A percentile compares a stretch with the other conserved stretches of the same genome.
These are phyloP conservation scores for Veloboletus limbatus DNA, from an alignment of 1,284 basidiomycete species.

Conservation along the genomic window DNA sequence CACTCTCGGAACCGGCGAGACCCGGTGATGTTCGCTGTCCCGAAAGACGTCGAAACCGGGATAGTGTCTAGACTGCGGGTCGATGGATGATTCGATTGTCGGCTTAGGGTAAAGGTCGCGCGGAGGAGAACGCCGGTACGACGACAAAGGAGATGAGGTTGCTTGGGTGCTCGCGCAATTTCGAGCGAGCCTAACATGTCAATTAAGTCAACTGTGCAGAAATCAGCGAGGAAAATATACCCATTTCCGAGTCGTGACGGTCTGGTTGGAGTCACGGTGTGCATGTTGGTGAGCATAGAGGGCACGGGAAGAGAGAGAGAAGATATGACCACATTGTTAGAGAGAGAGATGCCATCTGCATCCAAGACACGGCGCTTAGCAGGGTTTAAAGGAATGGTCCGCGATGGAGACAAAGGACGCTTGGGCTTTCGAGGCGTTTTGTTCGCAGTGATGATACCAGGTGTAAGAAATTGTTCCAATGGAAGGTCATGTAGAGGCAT, in stretches of 20 bases:
- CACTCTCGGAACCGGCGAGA: constrained; percentile 1
- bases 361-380: constrained; percentile 67
- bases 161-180: constrained; percentile 10
- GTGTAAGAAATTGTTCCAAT: constrained; percentile 49
- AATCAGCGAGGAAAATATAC: constrained; percentile 12
- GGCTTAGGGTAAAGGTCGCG: constrained; percentile 27
- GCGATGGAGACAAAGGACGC: constrained; percentile 54
- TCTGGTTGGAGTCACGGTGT: constrained; percentile 20
- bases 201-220: not conserved
- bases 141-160: constrained; percentile 14
- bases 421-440: constrained; percentile 36
- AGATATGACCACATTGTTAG: constrained; percentile 13
- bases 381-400: constrained; percentile 50
- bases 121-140: constrained; percentile 18
- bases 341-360: constrained; percentile 47
- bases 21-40: constrained; percentile 44
- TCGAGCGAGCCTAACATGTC: constrained; percentile 13
- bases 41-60: constrained; percentile 66
- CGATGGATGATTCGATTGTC: constrained; percentile 42
- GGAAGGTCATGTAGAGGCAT: constrained; percentile 55
- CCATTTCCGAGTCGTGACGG: constrained; percentile 26
- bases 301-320: constrained; percentile 22
- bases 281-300: constrained; percentile 15
- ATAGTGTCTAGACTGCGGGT: constrained; percentile 65
- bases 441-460: constrained; percentile 24